Percentiles rank a stretch among this genome's conserved stretches.
phyloP scores from a whole-genome alignment of 768 basidiomycete genomes.

The Agrocybe pediades region DNA sequence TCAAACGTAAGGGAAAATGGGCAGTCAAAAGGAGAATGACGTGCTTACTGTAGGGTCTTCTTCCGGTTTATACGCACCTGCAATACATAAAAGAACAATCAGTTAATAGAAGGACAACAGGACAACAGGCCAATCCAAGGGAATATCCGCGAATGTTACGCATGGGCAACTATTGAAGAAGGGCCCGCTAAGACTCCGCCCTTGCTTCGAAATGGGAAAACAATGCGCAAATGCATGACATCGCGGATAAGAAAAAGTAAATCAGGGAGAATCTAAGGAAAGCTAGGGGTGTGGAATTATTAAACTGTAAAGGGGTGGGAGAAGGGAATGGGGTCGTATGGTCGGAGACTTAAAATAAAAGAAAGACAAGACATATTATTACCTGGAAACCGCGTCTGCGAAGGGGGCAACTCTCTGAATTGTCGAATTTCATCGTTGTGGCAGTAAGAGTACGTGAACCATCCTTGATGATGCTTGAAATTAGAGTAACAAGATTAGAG shows the following conservation, averaged over 20 bases:
- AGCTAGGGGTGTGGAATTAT: constrained; percentile 21
- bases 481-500: constrained; percentile 30
- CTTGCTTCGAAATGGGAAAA: constrained; percentile 22
- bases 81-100: constrained; percentile 20
- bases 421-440: constrained; percentile 95
- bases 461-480: constrained; percentile 77
- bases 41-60: constrained; percentile 81
- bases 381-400: constrained; percentile 69
- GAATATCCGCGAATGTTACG: constrained; percentile 15
- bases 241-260: constrained; percentile 24
- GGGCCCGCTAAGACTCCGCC: constrained; percentile 11
- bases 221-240: constrained; percentile 20
- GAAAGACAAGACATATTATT: constrained; percentile 23
- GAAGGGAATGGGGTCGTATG: constrained; percentile 20
- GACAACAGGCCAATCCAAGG: constrained; percentile 11
- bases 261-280: constrained; percentile 21
- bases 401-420: constrained; percentile 80
- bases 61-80: constrained; percentile 75
- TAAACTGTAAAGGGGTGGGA: constrained; percentile 21
- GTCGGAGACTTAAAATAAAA: constrained; percentile 28
- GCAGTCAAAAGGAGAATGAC: constrained; percentile 24
- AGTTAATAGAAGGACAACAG: constrained; percentile 16
- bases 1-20: constrained; percentile 21
- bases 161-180: constrained; percentile 15
- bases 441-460: constrained; percentile 98